These are phyloP conservation scores for Botrytis pseudocinerea DNA, from an alignment of 2,329 filamentous ascomycete genomes.

Conservation along the genomic window DNA sequence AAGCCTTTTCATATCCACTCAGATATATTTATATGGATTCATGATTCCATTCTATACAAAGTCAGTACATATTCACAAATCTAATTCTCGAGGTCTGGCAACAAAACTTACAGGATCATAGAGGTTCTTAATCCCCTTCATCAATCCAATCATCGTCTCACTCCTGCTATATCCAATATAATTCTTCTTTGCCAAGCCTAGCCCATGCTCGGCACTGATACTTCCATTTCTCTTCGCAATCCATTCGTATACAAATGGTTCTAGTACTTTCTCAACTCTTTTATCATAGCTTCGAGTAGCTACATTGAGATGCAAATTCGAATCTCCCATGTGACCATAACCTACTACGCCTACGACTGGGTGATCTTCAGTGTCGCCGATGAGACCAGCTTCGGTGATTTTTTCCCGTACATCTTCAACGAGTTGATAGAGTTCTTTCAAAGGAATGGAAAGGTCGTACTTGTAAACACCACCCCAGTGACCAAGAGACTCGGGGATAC, in stretches of 20 bases:
- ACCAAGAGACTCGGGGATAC: slow-evolving; percentile 83
- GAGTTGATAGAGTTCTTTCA: slow-evolving; percentile 81
- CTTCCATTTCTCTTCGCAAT: slow-evolving; percentile 83
- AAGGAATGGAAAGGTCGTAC: slow-evolving; percentile 94
- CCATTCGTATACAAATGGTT: slow-evolving; percentile 98
- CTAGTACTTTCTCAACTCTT: slow-evolving; percentile 79
- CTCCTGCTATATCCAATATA: slow-evolving; percentile 92
- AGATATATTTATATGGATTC: slow-evolving; percentile 22
- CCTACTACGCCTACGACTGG: slow-evolving; percentile 90
- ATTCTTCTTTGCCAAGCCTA: slow-evolving; percentile 93
- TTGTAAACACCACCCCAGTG: slow-evolving; percentile 97
- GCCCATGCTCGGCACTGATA: slow-evolving; percentile 94
- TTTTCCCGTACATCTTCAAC: slow-evolving; percentile 81
- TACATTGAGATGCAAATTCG: slow-evolving; percentile 92
- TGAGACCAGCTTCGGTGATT: slow-evolving; percentile 71
- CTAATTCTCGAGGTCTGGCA: background rate
- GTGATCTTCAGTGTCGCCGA: slow-evolving; percentile 72
- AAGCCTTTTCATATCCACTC: background rate
- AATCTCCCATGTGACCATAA: slow-evolving; percentile 97
- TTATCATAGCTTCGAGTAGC: slow-evolving; percentile 81
- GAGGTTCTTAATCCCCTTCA: slow-evolving; percentile 91
- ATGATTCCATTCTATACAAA: slow-evolving; percentile 3
- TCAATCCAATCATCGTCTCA: slow-evolving; percentile 81
- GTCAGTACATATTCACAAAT: background rate
- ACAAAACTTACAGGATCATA: slow-evolving; percentile 81